A percentile compares a stretch with the other conserved stretches of the same genome.
These are phyloP conservation scores for rapeseed (Brassica napus) DNA, from an alignment of 345 rosid genomes.

Conservation along the genomic window Da-Ae NC_063450.1:43133001-43133500, in stretches of 20 bases:
- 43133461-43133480: slow-evolving; percentile 63
- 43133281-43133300: slow-evolving; percentile 83
- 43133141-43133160: slow-evolving; percentile 63
- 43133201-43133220: slow-evolving; percentile 95
- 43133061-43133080: slow-evolving; percentile 65
- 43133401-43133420: slow-evolving; percentile 88
- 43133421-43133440: slow-evolving; percentile 90
- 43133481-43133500: background rate
- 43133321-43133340: slow-evolving; percentile 56
- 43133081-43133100: slow-evolving; percentile 93
- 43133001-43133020: slow-evolving; percentile 91
- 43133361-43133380: slow-evolving; percentile 95
- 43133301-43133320: slow-evolving; percentile 69
- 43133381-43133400: slow-evolving; percentile 80
- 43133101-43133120: slow-evolving; percentile 79
- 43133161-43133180: slow-evolving; percentile 64
- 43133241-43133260: slow-evolving; percentile 70
- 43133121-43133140: slow-evolving; percentile 70
- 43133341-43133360: slow-evolving; percentile 74
- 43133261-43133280: slow-evolving; percentile 85
- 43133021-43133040: slow-evolving; percentile 98
- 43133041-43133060: slow-evolving; percentile 74
- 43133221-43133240: slow-evolving; percentile 66
- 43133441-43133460: slow-evolving; percentile 97
- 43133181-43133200: slow-evolving; percentile 83